Evolutionary conservation across 2,329 filamentous ascomycete species (phyloP).

Genomic region (Arthroderma sp.): DNA sequence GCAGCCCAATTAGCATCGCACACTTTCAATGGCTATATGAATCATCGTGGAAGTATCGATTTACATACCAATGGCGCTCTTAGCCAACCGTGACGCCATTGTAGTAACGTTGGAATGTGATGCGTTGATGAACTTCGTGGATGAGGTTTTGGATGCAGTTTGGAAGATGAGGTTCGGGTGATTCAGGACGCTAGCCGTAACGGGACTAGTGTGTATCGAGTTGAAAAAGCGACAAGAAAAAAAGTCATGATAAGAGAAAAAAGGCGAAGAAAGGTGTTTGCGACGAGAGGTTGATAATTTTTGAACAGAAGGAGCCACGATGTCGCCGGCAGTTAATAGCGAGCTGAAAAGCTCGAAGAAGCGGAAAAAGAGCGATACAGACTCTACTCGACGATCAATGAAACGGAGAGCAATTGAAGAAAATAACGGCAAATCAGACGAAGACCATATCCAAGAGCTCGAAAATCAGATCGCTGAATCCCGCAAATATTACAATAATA

Average conservation of each 20-base stretch:
- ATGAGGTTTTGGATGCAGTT: conserved; percentile 24
- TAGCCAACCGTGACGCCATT: conserved; percentile 98
- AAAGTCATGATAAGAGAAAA: neutral
- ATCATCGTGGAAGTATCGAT: neutral
- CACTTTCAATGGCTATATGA: conserved; percentile 5
- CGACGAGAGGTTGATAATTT: neutral
- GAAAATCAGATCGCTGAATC: conserved; percentile 76
- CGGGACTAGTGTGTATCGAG: neutral
- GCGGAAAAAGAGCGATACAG: conserved; percentile 28
- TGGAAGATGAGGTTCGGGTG: conserved; percentile 19
- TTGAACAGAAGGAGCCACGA: neutral
- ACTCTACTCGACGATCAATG: conserved; percentile 16
- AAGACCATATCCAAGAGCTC: conserved; percentile 56
- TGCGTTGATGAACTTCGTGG: conserved; percentile 22
- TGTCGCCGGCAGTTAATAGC: neutral
- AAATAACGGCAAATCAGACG: conserved; percentile 29
- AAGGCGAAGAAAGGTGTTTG: neutral
- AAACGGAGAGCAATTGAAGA: conserved; percentile 36
- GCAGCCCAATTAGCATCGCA: conserved; percentile 26
- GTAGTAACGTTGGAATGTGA: conserved; percentile 41
- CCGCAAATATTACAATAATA: conserved; percentile 84
- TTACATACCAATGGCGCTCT: conserved; percentile 81
- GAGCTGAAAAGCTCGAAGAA: conserved; percentile 22
- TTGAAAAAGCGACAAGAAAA: neutral
- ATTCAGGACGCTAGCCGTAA: neutral